Percentiles rank a stretch among this genome's conserved stretches.
phyloP scores from a whole-genome alignment of 139 green algal genomes.

The Asterochloris sp. region DNA sequence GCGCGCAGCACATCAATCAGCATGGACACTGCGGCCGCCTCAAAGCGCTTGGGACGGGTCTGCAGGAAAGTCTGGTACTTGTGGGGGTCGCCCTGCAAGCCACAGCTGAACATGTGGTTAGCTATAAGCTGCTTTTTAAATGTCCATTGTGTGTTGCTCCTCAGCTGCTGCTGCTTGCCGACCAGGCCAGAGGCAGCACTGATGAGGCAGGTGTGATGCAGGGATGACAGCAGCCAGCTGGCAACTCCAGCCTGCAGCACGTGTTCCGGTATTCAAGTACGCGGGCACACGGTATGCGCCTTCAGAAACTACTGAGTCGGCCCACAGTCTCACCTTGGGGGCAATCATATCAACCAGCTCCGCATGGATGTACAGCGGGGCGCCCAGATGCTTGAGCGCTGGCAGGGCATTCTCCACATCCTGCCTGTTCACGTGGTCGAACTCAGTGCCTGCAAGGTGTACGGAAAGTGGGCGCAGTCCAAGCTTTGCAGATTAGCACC shows the following conservation, averaged over 20 bases:
- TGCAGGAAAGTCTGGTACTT: conserved; percentile 73
- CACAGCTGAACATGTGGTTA: no score
- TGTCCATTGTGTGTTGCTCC: neutral
- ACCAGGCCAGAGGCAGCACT: no score
- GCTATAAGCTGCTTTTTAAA: neutral
- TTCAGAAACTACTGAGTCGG: no score
- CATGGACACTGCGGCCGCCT: conserved; percentile 57
- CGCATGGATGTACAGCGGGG: conserved; percentile 75
- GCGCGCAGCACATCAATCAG: conserved; percentile 57
- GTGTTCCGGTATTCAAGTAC: no score
- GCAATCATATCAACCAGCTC: conserved; percentile 56
- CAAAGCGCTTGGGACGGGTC: conserved; percentile 68
- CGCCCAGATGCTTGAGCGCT: conserved; percentile 55
- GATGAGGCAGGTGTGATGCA: no score
- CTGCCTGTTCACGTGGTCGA: conserved; percentile 50
- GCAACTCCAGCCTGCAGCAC: no score
- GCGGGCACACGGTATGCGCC: no score
- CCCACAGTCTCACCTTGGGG: conserved; percentile 1
- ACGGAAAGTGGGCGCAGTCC: neutral
- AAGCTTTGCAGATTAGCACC: neutral
- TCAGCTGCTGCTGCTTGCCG: neutral
- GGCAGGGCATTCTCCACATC: conserved; percentile 70
- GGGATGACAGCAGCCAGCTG: no score
- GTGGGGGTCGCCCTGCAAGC: conserved; percentile 44
- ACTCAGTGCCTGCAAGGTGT: conserved; percentile 61